These are phyloP conservation scores for Volvox africanus DNA, from an alignment of 139 green algal species.

Conservation along the genomic window DNA sequence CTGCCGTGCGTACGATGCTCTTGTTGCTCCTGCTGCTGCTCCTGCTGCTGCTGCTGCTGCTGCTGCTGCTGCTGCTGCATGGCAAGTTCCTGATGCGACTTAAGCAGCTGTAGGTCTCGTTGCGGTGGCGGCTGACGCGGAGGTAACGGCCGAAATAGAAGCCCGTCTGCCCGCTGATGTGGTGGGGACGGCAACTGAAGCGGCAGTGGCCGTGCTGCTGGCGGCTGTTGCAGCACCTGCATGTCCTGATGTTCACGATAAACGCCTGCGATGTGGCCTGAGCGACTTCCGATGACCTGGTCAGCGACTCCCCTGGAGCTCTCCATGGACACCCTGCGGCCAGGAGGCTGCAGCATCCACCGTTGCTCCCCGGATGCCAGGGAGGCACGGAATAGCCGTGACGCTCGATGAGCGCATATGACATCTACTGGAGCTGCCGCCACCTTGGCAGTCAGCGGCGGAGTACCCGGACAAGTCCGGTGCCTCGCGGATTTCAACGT, in stretches of 20 bases:
- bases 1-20: too few species aligned
- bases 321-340: too few species aligned
- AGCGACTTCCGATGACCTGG: background rate
- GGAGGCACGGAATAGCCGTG: background rate
- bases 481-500: background rate
- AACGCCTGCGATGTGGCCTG: background rate
- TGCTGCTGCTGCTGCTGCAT: background rate
- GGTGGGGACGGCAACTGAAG: background rate
- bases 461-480: background rate
- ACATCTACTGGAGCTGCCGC: background rate
- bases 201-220: background rate
- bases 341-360: background rate
- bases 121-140: background rate
- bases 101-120: background rate
- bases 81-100: background rate
- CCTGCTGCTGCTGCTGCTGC: background rate
- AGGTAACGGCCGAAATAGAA: too few species aligned
- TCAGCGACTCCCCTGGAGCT: too few species aligned
- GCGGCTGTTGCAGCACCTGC: background rate
- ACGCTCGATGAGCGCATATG: background rate
- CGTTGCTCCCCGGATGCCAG: background rate
- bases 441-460: background rate
- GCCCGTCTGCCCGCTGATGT: too few species aligned
- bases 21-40: background rate
- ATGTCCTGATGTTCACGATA: background rate